Evolutionary conservation across 768 basidiomycete species (phyloP).

Genomic region (Psilocybe subaeruginosa): DNA sequence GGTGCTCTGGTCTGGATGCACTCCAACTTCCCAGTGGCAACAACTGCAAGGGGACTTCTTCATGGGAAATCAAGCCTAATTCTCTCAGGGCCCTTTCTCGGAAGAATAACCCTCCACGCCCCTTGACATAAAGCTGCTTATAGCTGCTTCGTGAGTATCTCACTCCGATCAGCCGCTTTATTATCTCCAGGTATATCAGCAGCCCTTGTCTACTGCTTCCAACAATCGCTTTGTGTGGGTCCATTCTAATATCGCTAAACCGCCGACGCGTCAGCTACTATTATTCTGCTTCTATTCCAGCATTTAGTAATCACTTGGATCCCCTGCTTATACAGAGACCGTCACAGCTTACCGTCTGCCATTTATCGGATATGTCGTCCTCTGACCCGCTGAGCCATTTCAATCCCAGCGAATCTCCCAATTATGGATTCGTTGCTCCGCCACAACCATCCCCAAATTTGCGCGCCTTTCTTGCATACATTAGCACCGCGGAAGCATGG

Average conservation of each 20-base stretch:
- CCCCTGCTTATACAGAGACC: neutral
- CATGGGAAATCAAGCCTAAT: constrained; percentile 16
- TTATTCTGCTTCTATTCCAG: neutral
- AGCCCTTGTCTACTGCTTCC: constrained; percentile 2
- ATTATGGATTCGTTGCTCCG: constrained; percentile 29
- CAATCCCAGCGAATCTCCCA: constrained; percentile 28
- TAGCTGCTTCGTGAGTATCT: constrained; percentile 6
- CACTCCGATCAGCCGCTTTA: constrained; percentile 8
- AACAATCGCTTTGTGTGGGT: constrained; percentile 4
- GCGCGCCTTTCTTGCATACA: constrained; percentile 34
- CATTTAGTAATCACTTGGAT: neutral
- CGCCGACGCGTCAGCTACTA: neutral
- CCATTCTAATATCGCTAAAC: neutral
- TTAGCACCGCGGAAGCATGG: constrained; percentile 33
- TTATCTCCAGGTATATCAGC: constrained; percentile 9
- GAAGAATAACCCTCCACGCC: constrained; percentile 12
- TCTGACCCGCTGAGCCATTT: constrained; percentile 12
- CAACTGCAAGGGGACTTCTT: constrained; percentile 3
- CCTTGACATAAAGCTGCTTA: constrained; percentile 19
- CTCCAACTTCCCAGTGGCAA: constrained; percentile 8
- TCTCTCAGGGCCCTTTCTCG: constrained; percentile 20
- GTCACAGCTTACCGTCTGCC: neutral
- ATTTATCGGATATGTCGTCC: constrained; percentile 7
- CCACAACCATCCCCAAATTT: constrained; percentile 34
- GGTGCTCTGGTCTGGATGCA: neutral